Conservation (phyloP, 108 stramenopile genomes). For the Schizochytrium sp. region DNA sequence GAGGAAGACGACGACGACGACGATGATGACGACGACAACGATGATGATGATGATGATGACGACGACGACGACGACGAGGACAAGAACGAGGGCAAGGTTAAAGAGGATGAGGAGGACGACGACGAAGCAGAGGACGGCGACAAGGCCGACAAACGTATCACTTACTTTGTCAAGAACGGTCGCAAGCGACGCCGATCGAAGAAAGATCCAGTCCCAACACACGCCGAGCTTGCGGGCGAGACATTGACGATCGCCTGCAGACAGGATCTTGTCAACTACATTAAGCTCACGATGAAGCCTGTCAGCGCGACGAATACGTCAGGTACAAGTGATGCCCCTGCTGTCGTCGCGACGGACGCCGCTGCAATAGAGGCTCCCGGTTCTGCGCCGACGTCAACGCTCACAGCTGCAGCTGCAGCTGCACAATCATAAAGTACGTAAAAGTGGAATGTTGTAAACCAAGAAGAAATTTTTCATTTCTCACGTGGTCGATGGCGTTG, state of each 20-base stretch:
- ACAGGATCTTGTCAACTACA: background rate
- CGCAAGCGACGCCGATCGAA: background rate
- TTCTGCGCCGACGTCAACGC: too few species aligned
- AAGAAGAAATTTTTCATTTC: too few species aligned
- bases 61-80: background rate
- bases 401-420: too few species aligned
- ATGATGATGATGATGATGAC: background rate
- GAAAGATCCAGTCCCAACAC: background rate
- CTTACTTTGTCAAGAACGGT: background rate
- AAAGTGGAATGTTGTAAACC: too few species aligned
- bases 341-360: too few species aligned
- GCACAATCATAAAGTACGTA: too few species aligned
- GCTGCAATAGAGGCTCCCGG: too few species aligned
- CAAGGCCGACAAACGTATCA: background rate
- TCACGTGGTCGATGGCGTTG: too few species aligned
- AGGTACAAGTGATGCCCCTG: too few species aligned
- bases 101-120: background rate
- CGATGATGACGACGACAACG: background rate
- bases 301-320: background rate
- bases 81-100: background rate
- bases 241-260: background rate
- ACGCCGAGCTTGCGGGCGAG: background rate
- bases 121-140: background rate
- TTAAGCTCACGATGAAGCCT: background rate
- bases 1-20: background rate